Evolutionary conservation across 208 protist genomes (phyloP).

Genomic region (Trypanosoma platydactyli): DNA sequence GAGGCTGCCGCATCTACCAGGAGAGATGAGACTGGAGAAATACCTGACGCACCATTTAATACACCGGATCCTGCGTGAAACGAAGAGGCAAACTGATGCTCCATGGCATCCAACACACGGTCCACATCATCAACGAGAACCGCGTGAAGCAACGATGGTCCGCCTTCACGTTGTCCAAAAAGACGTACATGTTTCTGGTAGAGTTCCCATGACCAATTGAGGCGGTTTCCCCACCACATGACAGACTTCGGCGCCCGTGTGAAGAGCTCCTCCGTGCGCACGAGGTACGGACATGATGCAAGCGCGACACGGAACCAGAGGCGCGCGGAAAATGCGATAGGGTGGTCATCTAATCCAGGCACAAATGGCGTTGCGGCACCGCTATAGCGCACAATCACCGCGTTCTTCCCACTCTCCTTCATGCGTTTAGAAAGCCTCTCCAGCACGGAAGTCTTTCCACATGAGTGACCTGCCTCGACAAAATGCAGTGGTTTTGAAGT

Average conservation of each 20-base stretch:
- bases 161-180: constrained; percentile 1
- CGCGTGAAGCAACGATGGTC: constrained; percentile 34
- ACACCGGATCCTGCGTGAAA: neutral
- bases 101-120: constrained; percentile 69
- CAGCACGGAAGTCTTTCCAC: constrained; percentile 77
- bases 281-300: constrained; percentile 63
- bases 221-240: constrained; percentile 72
- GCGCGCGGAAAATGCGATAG: constrained; percentile 68
- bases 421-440: constrained; percentile 57
- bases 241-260: constrained; percentile 65
- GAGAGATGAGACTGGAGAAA: neutral
- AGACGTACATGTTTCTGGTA: constrained; percentile 52
- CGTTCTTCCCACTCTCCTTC: constrained; percentile 42
- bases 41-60: constrained; percentile 6
- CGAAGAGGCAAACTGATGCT: constrained; percentile 15
- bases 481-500: constrained; percentile 73
- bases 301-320: constrained; percentile 88
- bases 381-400: constrained; percentile 73
- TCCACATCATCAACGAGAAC: constrained; percentile 82
- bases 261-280: constrained; percentile 78
- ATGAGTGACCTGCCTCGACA: constrained; percentile 64
- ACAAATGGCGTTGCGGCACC: constrained; percentile 71
- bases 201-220: constrained; percentile 79
- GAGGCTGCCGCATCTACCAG: neutral
- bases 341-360: constrained; percentile 81